These are phyloP conservation scores for Aspergillus egyptiacus DNA, from an alignment of 495 filamentous ascomycete genomes.

Conservation along the genomic window DNA sequence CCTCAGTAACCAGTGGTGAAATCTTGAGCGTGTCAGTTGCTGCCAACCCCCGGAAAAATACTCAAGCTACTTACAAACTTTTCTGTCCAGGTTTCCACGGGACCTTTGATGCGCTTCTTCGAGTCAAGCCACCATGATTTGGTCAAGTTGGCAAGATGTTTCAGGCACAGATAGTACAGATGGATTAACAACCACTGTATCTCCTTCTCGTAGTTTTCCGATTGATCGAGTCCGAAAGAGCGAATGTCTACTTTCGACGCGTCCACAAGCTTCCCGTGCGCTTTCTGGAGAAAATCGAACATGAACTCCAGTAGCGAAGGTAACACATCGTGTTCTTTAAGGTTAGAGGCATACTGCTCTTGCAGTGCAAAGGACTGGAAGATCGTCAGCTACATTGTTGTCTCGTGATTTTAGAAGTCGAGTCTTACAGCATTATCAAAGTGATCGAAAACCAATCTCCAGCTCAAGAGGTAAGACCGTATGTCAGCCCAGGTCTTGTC, in stretches of 20 bases:
- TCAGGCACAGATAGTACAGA: slow-evolving; percentile 76
- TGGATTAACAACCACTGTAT: slow-evolving; percentile 79
- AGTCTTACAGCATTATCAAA: slow-evolving; percentile 62
- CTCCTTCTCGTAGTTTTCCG: slow-evolving; percentile 57
- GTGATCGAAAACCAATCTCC: slow-evolving; percentile 86
- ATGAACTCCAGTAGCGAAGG: slow-evolving; percentile 66
- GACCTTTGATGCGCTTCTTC: slow-evolving; percentile 65
- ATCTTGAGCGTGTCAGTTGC: slow-evolving; percentile 42
- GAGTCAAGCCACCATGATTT: slow-evolving; percentile 83
- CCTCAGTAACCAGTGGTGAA: slow-evolving; percentile 70
- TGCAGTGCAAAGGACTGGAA: slow-evolving; percentile 67
- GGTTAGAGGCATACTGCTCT: slow-evolving; percentile 65
- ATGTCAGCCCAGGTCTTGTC: slow-evolving; percentile 39
- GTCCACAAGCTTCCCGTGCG: slow-evolving; percentile 61
- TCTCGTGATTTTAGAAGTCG: not conserved
- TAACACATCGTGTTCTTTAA: slow-evolving; percentile 68
- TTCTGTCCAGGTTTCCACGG: slow-evolving; percentile 74
- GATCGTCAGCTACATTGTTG: slow-evolving; percentile 14
- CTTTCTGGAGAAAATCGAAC: slow-evolving; percentile 75
- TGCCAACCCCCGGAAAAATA: not conserved
- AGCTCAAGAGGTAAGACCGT: slow-evolving; percentile 80
- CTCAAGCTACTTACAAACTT: slow-evolving; percentile 49
- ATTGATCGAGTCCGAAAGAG: slow-evolving; percentile 55
- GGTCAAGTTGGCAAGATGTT: slow-evolving; percentile 65
- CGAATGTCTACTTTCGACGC: slow-evolving; percentile 61